Evolutionary conservation across 345 rosid species (phyloP).

Genomic region (Dimocarpus longan): DNA sequence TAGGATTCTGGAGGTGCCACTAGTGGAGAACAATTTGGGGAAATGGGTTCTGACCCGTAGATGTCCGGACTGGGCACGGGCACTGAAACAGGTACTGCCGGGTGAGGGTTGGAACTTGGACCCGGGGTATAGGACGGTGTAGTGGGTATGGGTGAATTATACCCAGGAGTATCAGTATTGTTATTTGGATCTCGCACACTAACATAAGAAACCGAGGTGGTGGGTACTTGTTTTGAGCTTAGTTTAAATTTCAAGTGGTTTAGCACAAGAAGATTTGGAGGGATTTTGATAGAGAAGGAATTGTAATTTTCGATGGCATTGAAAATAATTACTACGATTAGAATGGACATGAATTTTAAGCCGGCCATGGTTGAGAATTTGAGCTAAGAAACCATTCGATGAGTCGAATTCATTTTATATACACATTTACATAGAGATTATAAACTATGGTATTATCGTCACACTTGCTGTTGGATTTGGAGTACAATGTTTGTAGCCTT

Average conservation of each 20-base stretch:
- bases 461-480: neutral
- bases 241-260: neutral
- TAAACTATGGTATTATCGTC: slow-evolving; percentile 2
- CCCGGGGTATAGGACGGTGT: neutral
- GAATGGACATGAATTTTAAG: neutral
- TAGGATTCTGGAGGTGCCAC: too few species aligned
- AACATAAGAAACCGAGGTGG: neutral
- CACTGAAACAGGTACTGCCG: neutral
- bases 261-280: neutral
- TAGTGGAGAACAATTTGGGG: neutral
- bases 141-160: neutral
- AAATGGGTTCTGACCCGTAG: neutral
- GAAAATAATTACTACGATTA: neutral
- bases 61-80: neutral
- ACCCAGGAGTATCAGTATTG: too few species aligned
- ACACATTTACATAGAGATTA: neutral
- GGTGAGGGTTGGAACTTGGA: neutral
- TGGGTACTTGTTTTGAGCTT: neutral
- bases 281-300: neutral
- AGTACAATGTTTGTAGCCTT: neutral
- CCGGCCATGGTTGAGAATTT: neutral
- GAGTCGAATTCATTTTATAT: neutral
- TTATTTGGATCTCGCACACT: neutral
- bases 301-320: neutral
- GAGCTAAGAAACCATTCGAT: neutral